Conservation (phyloP, 768 basidiomycete species). For the Termitomyces sp. region DNA sequence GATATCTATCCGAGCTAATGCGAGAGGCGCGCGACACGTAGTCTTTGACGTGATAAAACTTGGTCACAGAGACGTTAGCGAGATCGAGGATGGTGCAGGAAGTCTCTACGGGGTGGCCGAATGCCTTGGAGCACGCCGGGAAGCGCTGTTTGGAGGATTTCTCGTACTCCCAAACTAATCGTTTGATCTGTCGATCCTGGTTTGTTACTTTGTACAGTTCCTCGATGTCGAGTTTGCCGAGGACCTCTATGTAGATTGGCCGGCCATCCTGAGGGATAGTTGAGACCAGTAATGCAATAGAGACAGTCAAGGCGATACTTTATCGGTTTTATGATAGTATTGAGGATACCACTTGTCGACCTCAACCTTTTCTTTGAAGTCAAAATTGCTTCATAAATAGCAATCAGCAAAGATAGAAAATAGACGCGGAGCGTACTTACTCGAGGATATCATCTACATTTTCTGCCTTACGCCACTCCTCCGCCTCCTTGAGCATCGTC, state of each 20-base stretch:
- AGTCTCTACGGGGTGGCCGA: constrained; percentile 90
- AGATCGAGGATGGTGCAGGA: constrained; percentile 98
- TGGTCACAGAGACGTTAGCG: constrained; percentile 55
- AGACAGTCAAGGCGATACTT: constrained; percentile 37
- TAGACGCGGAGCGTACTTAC: constrained; percentile 31
- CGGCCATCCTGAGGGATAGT: constrained; percentile 68
- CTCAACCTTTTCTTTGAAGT: constrained; percentile 74
- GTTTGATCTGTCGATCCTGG: constrained; percentile 80
- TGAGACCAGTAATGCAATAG: constrained; percentile 1
- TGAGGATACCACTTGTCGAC: constrained; percentile 95
- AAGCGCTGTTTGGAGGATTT: constrained; percentile 75
- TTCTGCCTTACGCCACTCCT: constrained; percentile 88
- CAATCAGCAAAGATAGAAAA: background rate
- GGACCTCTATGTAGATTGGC: constrained; percentile 91
- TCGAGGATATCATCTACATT: constrained; percentile 68
- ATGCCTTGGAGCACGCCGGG: constrained; percentile 64
- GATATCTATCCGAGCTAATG: constrained; percentile 90
- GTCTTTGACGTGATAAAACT: constrained; percentile 90
- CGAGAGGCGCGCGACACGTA: constrained; percentile 71
- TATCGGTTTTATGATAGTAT: constrained; percentile 95
- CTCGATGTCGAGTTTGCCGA: constrained; percentile 84
- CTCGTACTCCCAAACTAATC: constrained; percentile 92
- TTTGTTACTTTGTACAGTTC: constrained; percentile 81
- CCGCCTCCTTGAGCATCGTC: constrained; percentile 73
- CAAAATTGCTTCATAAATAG: constrained; percentile 55